phyloP scores from a whole-genome alignment of 192 early-diverging fungal species.

The Coemansia sp. region DNA sequence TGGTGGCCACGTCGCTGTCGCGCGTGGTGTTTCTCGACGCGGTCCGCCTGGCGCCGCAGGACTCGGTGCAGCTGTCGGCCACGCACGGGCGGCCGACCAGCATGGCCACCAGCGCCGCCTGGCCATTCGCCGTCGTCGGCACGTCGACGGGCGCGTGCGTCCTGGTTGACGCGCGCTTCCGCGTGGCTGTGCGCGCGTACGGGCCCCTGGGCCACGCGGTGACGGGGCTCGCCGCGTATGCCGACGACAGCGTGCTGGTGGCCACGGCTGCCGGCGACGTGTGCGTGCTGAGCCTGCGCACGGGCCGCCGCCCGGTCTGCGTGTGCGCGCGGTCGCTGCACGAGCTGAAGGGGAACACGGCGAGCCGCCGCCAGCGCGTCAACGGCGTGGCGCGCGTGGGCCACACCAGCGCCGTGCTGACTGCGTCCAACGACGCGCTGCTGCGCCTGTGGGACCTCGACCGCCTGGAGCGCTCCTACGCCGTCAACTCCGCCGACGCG shows the following conservation, averaged over 20 bases:
- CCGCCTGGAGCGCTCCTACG: slow-evolving; percentile 68
- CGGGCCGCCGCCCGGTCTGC: slow-evolving; percentile 43
- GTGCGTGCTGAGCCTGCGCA: slow-evolving; percentile 42
- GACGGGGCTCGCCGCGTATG: slow-evolving; percentile 22
- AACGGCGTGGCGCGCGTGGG: slow-evolving; percentile 59
- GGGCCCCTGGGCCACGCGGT: slow-evolving; percentile 29
- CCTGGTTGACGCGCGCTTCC: slow-evolving; percentile 42
- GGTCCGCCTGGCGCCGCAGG: slow-evolving; percentile 15
- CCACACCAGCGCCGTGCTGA: slow-evolving; percentile 45
- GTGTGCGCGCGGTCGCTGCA: slow-evolving; percentile 56
- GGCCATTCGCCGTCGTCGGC: slow-evolving; percentile 27
- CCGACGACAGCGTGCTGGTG: slow-evolving; percentile 24
- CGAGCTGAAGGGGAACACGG: slow-evolving; percentile 59
- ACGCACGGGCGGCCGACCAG: slow-evolving; percentile 24
- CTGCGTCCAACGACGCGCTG: slow-evolving; percentile 67
- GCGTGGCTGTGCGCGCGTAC: slow-evolving; percentile 36
- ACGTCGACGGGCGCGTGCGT: slow-evolving; percentile 29
- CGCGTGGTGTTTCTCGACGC: slow-evolving; percentile 35
- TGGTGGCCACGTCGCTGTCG: slow-evolving; percentile 40
- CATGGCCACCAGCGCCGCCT: slow-evolving; percentile 16
- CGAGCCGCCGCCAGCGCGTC: slow-evolving; percentile 58
- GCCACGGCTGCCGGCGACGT: slow-evolving; percentile 35
- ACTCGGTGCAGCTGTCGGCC: slow-evolving; percentile 16
- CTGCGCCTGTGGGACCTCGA: slow-evolving; percentile 81
- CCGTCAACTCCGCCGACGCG: slow-evolving; percentile 51